Evolutionary conservation across 2,329 filamentous ascomycete species (phyloP).

Genomic region (Fusarium nelsonii): DNA sequence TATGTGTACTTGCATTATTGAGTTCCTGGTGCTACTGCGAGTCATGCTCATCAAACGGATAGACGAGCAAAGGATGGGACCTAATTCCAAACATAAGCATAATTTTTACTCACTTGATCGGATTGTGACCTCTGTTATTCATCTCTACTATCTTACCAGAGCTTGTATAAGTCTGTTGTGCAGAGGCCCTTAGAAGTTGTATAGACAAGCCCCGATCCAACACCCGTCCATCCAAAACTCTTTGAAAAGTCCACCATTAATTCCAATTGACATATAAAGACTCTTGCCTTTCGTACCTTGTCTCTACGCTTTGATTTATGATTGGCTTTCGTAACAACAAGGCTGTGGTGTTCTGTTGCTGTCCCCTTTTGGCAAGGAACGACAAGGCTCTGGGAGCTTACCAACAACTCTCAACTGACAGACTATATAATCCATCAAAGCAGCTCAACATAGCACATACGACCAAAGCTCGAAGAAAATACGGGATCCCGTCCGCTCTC

Average conservation of each 20-base stretch:
- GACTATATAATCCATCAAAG: neutral
- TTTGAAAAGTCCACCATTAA: neutral
- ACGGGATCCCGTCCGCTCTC: constrained; percentile 35
- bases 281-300: rapidly evolving
- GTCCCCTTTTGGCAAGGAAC: constrained; percentile 3
- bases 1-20: neutral
- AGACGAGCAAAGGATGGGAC: neutral
- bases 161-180: neutral
- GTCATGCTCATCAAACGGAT: neutral
- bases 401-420: neutral
- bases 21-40: neutral
- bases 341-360: constrained; percentile 1
- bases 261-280: neutral
- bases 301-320: constrained; percentile 1
- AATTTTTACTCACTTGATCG: neutral
- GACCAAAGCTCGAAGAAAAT: constrained; percentile 35
- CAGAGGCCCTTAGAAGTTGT: neutral
- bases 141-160: neutral
- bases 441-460: neutral
- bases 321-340: constrained; percentile 3
- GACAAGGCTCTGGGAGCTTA: constrained; percentile 12
- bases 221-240: neutral
- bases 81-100: no score
- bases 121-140: no score
- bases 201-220: no score